Conservation (phyloP, 345 rosid species). For the Leavenworthia alabamica region DNA sequence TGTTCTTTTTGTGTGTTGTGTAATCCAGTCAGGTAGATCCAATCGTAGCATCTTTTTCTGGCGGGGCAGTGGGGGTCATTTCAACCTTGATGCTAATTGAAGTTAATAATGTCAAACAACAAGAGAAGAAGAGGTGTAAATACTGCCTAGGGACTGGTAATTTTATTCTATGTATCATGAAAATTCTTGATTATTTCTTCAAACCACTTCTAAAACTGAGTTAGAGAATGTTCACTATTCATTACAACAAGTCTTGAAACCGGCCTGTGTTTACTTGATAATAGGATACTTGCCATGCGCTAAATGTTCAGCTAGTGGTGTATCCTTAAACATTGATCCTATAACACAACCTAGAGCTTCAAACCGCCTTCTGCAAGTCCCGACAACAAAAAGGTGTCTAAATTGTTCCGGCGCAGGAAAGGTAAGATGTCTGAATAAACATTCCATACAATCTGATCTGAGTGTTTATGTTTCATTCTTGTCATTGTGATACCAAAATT, state of each 20-base stretch:
- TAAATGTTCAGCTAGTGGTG: conserved; percentile 77
- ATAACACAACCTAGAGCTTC: conserved; percentile 43
- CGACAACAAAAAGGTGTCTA: conserved; percentile 58
- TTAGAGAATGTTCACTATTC: background rate
- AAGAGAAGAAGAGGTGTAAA: conserved; percentile 92
- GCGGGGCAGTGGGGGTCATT: conserved; percentile 94
- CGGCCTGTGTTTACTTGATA: conserved; percentile 3
- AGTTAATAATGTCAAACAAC: conserved; percentile 80
- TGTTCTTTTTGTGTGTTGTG: conserved; percentile 5
- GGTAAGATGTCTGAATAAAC: conserved; percentile 37
- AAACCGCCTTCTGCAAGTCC: conserved; percentile 44
- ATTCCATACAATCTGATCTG: background rate
- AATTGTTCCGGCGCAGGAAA: conserved; percentile 95
- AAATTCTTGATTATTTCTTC: background rate
- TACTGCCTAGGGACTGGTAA: conserved; percentile 91
- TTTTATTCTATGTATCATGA: background rate
- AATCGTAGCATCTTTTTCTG: conserved; percentile 91
- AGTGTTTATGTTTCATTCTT: background rate
- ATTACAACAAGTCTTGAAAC: background rate
- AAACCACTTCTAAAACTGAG: background rate
- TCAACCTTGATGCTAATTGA: conserved; percentile 94
- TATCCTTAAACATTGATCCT: conserved; percentile 56
- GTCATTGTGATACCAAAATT: background rate
- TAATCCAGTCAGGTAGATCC: conserved; percentile 89
- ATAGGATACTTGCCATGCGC: conserved; percentile 95